A percentile compares a stretch with the other conserved stretches of the same genome.
These are phyloP conservation scores for Colletotrichum viniferum DNA, from an alignment of 2,329 filamentous ascomycete species.

Conservation along the genomic window DNA sequence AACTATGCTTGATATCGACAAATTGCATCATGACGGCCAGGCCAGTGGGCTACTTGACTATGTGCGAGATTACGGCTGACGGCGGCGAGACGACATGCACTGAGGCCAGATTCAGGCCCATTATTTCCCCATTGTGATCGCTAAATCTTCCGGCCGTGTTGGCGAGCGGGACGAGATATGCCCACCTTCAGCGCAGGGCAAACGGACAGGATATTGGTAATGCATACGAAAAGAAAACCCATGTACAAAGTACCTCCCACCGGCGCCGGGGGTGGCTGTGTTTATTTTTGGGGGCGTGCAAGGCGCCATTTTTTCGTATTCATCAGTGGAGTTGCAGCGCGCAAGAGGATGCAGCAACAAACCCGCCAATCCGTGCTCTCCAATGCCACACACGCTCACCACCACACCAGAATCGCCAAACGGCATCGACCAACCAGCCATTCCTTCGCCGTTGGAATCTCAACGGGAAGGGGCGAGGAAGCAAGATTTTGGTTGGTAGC, in stretches of 20 bases:
- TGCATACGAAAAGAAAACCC: neutral
- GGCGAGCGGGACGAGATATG: neutral
- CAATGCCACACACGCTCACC: neutral
- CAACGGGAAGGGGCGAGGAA: neutral
- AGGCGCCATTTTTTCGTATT: constrained; percentile 22
- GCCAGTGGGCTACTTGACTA: neutral
- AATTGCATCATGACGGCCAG: neutral
- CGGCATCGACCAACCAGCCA: neutral
- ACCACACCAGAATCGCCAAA: neutral
- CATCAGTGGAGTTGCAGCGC: constrained; percentile 1
- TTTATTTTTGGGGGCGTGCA: neutral
- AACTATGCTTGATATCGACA: neutral
- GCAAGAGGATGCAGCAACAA: neutral
- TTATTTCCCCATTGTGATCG: neutral
- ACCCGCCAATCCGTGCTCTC: neutral
- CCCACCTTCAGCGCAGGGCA: neutral
- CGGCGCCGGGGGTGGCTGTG: neutral
- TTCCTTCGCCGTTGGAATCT: neutral
- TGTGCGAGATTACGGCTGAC: neutral
- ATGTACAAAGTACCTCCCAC: neutral
- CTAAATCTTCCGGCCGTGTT: neutral
- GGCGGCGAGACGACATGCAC: neutral
- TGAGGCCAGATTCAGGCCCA: neutral
- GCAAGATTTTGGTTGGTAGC: neutral
- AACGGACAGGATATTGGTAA: neutral